phyloP scores from a whole-genome alignment of 768 basidiomycete species.

The Pholiota microspora region DNA sequence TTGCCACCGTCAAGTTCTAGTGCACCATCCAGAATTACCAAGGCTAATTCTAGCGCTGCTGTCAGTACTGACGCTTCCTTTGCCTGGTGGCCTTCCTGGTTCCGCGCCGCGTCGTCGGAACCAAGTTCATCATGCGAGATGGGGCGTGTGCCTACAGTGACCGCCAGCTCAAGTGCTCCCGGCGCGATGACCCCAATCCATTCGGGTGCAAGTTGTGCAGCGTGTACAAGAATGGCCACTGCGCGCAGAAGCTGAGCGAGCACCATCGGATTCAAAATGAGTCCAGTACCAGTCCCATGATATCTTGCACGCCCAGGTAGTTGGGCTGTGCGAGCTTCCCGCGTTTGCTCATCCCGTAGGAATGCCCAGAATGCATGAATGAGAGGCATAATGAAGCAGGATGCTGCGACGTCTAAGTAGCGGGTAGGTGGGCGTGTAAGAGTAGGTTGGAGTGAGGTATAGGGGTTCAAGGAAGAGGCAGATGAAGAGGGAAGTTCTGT shows the following conservation, averaged over 20 bases:
- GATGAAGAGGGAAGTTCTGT: conserved; percentile 34
- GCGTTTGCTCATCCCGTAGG: conserved; percentile 77
- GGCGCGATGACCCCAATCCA: conserved; percentile 84
- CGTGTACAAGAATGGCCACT: conserved; percentile 77
- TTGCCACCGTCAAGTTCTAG: conserved; percentile 77
- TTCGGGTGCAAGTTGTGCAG: conserved; percentile 74
- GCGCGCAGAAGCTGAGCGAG: conserved; percentile 77
- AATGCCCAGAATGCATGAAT: conserved; percentile 96
- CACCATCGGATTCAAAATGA: conserved; percentile 77
- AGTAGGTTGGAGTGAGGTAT: conserved; percentile 3
- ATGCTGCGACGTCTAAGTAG: conserved; percentile 76
- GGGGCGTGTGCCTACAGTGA: conserved; percentile 72
- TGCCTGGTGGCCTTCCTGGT: conserved; percentile 23
- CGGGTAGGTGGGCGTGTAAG: conserved; percentile 25
- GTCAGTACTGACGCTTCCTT: conserved; percentile 32
- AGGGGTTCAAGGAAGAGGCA: conserved; percentile 15
- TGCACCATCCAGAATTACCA: conserved; percentile 44
- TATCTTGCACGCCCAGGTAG: conserved; percentile 56
- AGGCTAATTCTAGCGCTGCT: conserved; percentile 25
- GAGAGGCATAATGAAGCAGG: conserved; percentile 86
- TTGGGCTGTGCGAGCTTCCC: conserved; percentile 67
- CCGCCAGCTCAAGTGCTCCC: conserved; percentile 77
- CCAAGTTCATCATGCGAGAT: conserved; percentile 33
- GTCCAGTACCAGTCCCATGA: conserved; percentile 73
- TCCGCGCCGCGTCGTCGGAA: neutral